Percentiles rank a stretch among this genome's conserved stretches.
Evolutionary conservation across 75 land plant genomes (phyloP).

Genomic region (Pinus tabuliformis): DNA sequence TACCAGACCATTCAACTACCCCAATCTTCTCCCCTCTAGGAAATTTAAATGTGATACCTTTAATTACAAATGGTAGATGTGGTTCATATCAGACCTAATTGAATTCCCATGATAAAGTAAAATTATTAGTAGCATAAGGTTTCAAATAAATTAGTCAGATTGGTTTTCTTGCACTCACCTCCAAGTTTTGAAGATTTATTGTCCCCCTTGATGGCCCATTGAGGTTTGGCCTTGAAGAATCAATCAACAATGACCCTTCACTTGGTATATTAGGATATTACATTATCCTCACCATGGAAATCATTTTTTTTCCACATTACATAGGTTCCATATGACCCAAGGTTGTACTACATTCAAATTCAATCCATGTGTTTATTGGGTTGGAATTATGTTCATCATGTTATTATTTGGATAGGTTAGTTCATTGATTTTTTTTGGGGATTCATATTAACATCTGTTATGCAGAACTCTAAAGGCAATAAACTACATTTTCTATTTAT

Average conservation of each 20-base stretch:
- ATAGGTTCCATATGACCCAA: slow-evolving; percentile 67
- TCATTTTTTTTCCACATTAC: slow-evolving; percentile 83
- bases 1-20: slow-evolving; percentile 57
- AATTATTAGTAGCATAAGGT: neutral
- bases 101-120: neutral
- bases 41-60: slow-evolving; percentile 43
- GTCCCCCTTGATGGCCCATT: slow-evolving; percentile 68
- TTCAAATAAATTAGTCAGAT: neutral
- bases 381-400: too few relatives aligned
- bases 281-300: slow-evolving; percentile 86
- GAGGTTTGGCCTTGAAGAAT: slow-evolving; percentile 30
- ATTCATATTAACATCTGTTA: too few relatives aligned
- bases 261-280: slow-evolving; percentile 66
- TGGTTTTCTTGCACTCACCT: slow-evolving; percentile 29
- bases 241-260: slow-evolving; percentile 80
- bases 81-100: slow-evolving; percentile 44
- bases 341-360: slow-evolving; percentile 57
- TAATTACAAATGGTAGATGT: slow-evolving; percentile 46
- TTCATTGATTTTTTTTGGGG: too few relatives aligned
- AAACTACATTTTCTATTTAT: too few relatives aligned
- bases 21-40: slow-evolving; percentile 49
- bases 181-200: slow-evolving; percentile 44
- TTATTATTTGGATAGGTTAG: too few relatives aligned
- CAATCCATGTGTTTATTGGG: too few relatives aligned
- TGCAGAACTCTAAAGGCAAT: too few relatives aligned